phyloP scores from a whole-genome alignment of 108 stramenopile genomes.

The Cylindrotheca closterium region DNA sequence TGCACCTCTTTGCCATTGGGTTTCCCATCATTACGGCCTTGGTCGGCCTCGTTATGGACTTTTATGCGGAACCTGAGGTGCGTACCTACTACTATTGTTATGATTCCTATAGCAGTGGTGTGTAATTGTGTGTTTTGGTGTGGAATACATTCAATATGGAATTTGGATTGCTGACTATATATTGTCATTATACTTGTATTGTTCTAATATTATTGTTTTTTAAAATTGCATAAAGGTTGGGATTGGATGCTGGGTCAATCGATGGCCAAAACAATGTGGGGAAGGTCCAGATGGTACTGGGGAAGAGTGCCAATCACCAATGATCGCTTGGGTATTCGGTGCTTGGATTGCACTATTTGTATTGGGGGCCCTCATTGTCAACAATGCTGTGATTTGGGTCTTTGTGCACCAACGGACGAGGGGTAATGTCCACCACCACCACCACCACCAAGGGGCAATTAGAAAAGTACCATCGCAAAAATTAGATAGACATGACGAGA shows the following conservation, averaged over 20 bases:
- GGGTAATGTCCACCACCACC: too few species aligned
- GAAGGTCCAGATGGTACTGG: background rate
- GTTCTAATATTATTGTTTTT: too few species aligned
- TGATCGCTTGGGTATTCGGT: background rate
- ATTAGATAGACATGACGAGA: too few species aligned
- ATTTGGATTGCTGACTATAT: too few species aligned
- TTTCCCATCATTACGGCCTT: slow-evolving; percentile 3
- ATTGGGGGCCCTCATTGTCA: background rate
- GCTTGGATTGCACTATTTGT: background rate
- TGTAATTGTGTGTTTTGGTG: too few species aligned
- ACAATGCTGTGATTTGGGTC: background rate
- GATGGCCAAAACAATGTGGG: background rate
- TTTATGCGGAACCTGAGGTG: slow-evolving; percentile 11
- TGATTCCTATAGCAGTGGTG: too few species aligned
- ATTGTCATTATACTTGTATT: too few species aligned
- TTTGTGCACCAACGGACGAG: background rate
- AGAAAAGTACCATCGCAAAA: too few species aligned
- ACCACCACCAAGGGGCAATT: too few species aligned
- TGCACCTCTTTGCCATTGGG: slow-evolving; percentile 1
- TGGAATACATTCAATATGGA: too few species aligned
- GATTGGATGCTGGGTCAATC: background rate
- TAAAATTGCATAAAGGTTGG: too few species aligned
- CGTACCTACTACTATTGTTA: too few species aligned
- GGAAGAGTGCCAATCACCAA: background rate
- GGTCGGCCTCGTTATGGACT: slow-evolving; percentile 2